These are phyloP conservation scores for Roridomyces roridus DNA, from an alignment of 768 basidiomycete genomes.

Conservation along the genomic window DNA sequence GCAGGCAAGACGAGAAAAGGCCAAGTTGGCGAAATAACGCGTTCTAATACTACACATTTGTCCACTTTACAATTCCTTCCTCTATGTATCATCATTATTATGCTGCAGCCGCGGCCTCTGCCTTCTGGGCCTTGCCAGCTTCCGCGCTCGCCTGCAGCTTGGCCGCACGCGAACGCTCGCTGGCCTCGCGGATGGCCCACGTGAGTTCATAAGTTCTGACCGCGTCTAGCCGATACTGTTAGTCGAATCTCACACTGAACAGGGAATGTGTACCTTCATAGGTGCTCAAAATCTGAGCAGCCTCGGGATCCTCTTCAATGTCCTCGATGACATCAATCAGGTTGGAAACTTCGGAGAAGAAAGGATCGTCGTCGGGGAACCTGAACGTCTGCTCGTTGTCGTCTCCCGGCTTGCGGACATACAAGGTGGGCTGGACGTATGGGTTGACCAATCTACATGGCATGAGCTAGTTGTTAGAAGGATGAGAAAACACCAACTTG, in stretches of 20 bases:
- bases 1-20: conserved; percentile 47
- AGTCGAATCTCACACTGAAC: background rate
- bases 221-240: conserved; percentile 60
- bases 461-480: conserved; percentile 10
- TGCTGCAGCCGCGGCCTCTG: conserved; percentile 3
- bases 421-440: conserved; percentile 89
- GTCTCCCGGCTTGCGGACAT: conserved; percentile 84
- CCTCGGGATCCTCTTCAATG: conserved; percentile 86
- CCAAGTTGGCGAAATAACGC: conserved; percentile 44
- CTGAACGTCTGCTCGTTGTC: conserved; percentile 72
- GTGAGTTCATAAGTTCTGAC: conserved; percentile 90
- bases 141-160: conserved; percentile 45
- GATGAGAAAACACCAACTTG: conserved; percentile 56
- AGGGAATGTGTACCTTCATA: conserved; percentile 69
- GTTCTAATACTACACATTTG: conserved; percentile 7
- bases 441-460: conserved; percentile 81
- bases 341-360: conserved; percentile 93
- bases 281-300: conserved; percentile 77
- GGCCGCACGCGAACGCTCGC: conserved; percentile 65
- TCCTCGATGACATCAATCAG: conserved; percentile 90
- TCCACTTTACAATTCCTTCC: background rate
- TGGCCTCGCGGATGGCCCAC: conserved; percentile 89
- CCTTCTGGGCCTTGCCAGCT: conserved; percentile 28
- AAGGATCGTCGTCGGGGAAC: conserved; percentile 88
- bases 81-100: too few relatives aligned